Conservation (phyloP, 2,329 filamentous ascomycete genomes). For the Fusarium xyrophilum region DNA sequence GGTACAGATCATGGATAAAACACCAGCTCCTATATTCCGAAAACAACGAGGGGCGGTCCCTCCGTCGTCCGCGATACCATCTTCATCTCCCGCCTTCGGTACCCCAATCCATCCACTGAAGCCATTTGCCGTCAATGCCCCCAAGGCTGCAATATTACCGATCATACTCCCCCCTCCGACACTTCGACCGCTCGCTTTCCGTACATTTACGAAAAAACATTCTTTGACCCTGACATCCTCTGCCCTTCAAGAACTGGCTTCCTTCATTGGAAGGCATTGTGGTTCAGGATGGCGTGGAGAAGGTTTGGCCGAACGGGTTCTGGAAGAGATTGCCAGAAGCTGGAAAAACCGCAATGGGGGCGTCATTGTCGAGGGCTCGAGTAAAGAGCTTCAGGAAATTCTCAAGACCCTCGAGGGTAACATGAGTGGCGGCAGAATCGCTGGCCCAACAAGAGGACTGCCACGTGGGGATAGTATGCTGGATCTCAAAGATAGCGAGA, state of each 20-base stretch:
- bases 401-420: constrained; percentile 83
- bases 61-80: constrained; percentile 71
- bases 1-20: constrained; percentile 47
- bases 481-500: constrained; percentile 61
- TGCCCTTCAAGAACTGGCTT: constrained; percentile 81
- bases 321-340: constrained; percentile 87
- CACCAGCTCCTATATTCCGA: constrained; percentile 50
- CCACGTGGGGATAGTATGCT: constrained; percentile 67
- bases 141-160: constrained; percentile 75
- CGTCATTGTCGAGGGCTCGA: constrained; percentile 87
- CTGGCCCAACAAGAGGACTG: constrained; percentile 59
- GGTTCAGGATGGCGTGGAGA: constrained; percentile 97
- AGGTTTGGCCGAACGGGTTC: constrained; percentile 86
- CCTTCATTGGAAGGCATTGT: constrained; percentile 91
- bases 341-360: constrained; percentile 93
- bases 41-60: constrained; percentile 44
- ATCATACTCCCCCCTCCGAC: constrained; percentile 89
- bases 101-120: constrained; percentile 83
- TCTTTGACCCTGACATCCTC: constrained; percentile 90
- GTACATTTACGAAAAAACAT: constrained; percentile 97
- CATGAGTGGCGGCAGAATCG: constrained; percentile 83
- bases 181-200: constrained; percentile 87
- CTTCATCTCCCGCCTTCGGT: constrained; percentile 88
- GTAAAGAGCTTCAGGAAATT: constrained; percentile 79
- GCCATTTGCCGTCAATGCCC: constrained; percentile 62